Conservation (phyloP, 768 basidiomycete genomes). For the Leccinum barrowsii region DNA sequence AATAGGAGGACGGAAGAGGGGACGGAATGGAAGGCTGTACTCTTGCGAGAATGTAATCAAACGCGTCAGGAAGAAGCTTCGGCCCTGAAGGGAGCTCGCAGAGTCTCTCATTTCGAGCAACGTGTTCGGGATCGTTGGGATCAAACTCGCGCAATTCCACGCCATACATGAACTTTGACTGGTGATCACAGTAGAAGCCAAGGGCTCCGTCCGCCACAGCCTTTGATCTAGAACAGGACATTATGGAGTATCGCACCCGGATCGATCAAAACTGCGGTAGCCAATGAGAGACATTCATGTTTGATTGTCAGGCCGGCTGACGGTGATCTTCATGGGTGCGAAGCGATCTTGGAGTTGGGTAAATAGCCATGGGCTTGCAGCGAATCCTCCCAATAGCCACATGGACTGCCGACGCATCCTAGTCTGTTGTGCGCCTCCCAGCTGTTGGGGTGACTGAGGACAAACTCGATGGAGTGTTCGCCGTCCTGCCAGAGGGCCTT, state of each 20-base stretch:
- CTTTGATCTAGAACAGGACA: constrained; percentile 56
- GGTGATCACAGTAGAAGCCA: constrained; percentile 82
- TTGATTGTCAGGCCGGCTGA: constrained; percentile 76
- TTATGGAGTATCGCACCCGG: constrained; percentile 1
- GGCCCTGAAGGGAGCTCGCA: constrained; percentile 78
- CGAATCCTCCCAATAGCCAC: constrained; percentile 81
- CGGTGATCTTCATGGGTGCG: constrained; percentile 48
- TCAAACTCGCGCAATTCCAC: constrained; percentile 77
- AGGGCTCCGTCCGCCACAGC: constrained; percentile 83
- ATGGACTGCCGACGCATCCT: constrained; percentile 76
- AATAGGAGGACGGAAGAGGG: constrained; percentile 3
- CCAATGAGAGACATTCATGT: constrained; percentile 46
- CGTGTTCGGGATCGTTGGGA: constrained; percentile 61
- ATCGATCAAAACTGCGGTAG: not conserved
- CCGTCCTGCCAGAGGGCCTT: constrained; percentile 62
- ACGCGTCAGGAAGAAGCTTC: constrained; percentile 74
- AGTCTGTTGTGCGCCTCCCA: constrained; percentile 76
- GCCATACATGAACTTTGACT: constrained; percentile 83
- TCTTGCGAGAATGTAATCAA: constrained; percentile 73
- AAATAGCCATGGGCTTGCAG: constrained; percentile 80
- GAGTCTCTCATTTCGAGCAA: constrained; percentile 57
- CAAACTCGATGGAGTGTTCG: constrained; percentile 67
- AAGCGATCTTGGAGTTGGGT: constrained; percentile 70
- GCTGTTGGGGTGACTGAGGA: constrained; percentile 77
- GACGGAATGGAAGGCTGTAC: constrained; percentile 37